Base-by-base conservation (phyloP, 768 basidiomycete species). In the Rhodotorula paludigena region DNA sequence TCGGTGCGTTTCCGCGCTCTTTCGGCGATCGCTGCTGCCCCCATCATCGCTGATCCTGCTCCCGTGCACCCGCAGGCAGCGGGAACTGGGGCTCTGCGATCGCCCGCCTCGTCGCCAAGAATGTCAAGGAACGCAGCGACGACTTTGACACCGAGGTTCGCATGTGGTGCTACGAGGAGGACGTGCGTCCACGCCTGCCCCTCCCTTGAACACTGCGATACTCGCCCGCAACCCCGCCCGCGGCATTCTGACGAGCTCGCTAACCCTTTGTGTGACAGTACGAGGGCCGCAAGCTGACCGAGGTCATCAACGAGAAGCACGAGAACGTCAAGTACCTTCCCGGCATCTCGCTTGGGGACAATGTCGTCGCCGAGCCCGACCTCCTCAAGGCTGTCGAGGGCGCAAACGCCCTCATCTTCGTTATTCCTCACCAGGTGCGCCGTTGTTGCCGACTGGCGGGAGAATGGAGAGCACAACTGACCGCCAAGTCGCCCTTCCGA, bases 111-210 rank as follows among this genome's bases (percentile, higher is more conserved):
- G 77, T 79, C 33, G 79, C 77, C 21, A 67, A 73, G 60, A 82
- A 82, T 58, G 77, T 77, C 45, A 69, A 73, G 60, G 65, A 72
- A 57, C 69, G 79, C 45, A 60, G 77, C 1, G 78, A 80, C 51
- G 51, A 73, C 23, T 82, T 81, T 57, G 81, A 81, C 36, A 60
- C 76, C 63, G 62, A 76, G n/a, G 79, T 82, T 28, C 74, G 74
- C 35, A 80, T 81, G 74, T 82, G 81, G 81, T 80, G 81, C 30
- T 81, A 75, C 60, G 80, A 82, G 66, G 81, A 82, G 69, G 76
- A 80, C 57, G 79, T 80, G 49, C 58, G 77, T 69, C 32, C 32
- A 4, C 25, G n/a, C n/a, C n/a, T n/a, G n/a, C n/a, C n/a, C n/a
- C n/a, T n/a, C n/a, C n/a, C n/a, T n/a, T n/a, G n/a, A n/a, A n/a